Evolutionary conservation across 768 basidiomycete species (phyloP).

Genomic region (Tylopilus subfusipes): DNA sequence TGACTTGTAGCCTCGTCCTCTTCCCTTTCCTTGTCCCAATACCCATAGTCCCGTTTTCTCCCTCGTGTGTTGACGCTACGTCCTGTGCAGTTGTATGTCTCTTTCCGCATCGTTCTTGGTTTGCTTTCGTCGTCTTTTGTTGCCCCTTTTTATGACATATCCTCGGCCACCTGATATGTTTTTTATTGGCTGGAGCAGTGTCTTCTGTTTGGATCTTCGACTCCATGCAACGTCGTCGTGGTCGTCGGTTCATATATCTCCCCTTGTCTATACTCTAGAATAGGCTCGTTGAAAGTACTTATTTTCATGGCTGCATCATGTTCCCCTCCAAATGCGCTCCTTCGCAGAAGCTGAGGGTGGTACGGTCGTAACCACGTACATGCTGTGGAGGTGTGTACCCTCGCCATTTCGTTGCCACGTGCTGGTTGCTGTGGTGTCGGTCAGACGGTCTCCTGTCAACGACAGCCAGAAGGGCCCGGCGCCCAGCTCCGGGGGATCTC

Average conservation of each 20-base stretch:
- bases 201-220: conserved; percentile 7
- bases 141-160: conserved; percentile 7
- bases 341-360: no score
- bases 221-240: conserved; percentile 1
- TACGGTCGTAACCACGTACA: no score
- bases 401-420: no score
- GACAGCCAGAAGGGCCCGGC: no score
- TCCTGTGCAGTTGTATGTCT: conserved; percentile 21
- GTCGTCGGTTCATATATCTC: conserved; percentile 6
- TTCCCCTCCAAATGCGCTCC: no score
- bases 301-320: neutral
- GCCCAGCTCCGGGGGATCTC: no score
- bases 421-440: no score
- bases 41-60: conserved; percentile 13
- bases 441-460: no score
- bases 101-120: conserved; percentile 20
- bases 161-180: conserved; percentile 8
- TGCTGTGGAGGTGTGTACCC: no score
- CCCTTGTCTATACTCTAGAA: conserved; percentile 20
- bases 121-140: conserved; percentile 18
- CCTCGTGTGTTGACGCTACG: conserved; percentile 14
- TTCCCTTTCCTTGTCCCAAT: conserved; percentile 8
- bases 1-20: conserved; percentile 24
- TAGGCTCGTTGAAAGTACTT: conserved; percentile 3
- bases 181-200: conserved; percentile 13